These are phyloP conservation scores for Euphrasia confusa DNA, from an alignment of 257 asterid genomes.

Conservation along the genomic window DNA sequence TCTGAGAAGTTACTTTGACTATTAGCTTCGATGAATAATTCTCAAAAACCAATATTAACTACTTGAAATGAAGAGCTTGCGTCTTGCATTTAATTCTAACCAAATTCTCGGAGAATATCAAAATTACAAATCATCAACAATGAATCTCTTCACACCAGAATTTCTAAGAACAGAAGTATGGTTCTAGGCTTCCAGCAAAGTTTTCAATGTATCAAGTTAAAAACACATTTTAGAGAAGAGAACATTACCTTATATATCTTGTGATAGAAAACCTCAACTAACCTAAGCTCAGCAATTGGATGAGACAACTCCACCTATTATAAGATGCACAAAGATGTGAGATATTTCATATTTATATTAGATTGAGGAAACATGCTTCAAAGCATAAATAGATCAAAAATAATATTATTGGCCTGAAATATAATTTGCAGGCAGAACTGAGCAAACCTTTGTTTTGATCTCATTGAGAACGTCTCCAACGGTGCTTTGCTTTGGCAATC, in stretches of 20 bases:
- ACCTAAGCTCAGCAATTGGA: constrained; percentile 59
- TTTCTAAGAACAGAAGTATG: constrained; percentile 8
- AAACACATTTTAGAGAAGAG: constrained; percentile 10
- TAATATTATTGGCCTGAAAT: constrained; percentile 4
- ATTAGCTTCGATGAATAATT: constrained; percentile 12
- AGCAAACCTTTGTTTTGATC: constrained; percentile 78
- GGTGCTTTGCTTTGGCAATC: constrained; percentile 88
- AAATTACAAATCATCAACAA: background rate
- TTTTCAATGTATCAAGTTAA: constrained; percentile 18
- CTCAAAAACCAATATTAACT: constrained; percentile 18
- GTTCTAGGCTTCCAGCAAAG: constrained; percentile 12
- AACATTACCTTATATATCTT: constrained; percentile 57
- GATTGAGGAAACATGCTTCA: background rate
- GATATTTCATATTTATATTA: background rate
- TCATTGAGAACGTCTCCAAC: constrained; percentile 97
- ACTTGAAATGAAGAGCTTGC: constrained; percentile 2
- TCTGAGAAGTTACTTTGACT: constrained; percentile 3
- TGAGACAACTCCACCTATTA: constrained; percentile 60
- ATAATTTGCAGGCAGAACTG: constrained; percentile 19
- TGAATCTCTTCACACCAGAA: constrained; percentile 10
- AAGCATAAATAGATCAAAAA: background rate
- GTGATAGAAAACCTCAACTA: constrained; percentile 65
- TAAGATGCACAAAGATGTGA: constrained; percentile 24
- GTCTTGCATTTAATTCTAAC: constrained; percentile 12
- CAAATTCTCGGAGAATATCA: background rate